Conservation (phyloP, 371 early-diverging fungal species). For the Saksenaea oblongispora region DNA sequence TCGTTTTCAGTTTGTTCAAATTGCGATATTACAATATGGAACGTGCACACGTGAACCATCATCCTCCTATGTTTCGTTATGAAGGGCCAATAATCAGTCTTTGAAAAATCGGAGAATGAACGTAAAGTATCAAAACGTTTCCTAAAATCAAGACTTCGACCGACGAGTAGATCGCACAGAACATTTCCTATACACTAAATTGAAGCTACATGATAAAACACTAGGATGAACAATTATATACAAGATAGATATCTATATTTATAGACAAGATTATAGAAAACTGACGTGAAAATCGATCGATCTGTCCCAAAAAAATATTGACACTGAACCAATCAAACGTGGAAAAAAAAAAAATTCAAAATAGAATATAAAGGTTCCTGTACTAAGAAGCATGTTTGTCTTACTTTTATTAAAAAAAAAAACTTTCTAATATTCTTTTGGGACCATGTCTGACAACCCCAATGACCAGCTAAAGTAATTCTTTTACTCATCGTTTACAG, state of each 20-base stretch:
- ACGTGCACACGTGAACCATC: neutral
- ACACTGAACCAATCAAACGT: neutral
- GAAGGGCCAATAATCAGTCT: neutral
- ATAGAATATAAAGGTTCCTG: slow-evolving; percentile 1
- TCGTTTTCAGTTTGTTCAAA: too few relatives aligned
- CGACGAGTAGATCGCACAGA: neutral
- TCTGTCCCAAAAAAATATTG: neutral
- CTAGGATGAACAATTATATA: neutral
- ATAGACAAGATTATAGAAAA: neutral
- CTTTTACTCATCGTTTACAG: neutral
- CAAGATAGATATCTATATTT: too few relatives aligned
- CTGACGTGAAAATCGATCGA: neutral
- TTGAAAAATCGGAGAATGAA: neutral
- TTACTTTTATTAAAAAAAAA: neutral
- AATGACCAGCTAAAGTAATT: slow-evolving; percentile 6
- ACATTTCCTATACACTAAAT: neutral
- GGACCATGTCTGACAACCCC: slow-evolving; percentile 3
- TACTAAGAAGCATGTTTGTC: neutral
- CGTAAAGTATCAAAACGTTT: neutral
- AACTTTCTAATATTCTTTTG: neutral
- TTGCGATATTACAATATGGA: neutral
- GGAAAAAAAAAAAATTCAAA: neutral
- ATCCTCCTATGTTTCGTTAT: neutral
- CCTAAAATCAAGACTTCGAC: neutral
- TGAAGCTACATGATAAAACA: neutral